phyloP scores from a whole-genome alignment of 148 eudicot genomes.

The Agrostemma githago region DNA sequence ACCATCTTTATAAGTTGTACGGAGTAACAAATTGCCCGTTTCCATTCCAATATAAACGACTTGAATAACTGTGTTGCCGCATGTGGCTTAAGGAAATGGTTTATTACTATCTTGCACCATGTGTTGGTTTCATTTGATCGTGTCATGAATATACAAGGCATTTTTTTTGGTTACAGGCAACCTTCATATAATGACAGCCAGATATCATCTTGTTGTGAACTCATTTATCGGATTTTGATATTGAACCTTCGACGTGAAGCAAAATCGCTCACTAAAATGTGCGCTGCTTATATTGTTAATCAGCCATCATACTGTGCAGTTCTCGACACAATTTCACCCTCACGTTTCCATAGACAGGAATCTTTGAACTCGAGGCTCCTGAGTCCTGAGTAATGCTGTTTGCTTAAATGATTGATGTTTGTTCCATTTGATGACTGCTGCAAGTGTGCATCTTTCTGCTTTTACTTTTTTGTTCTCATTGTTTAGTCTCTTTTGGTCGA shows the following conservation, averaged over 20 bases:
- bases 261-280: not conserved
- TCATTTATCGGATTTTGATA: not conserved
- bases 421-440: not conserved
- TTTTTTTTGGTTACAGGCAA: not conserved
- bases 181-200: not conserved
- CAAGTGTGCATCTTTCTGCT: not conserved
- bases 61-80: not conserved
- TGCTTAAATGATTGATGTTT: not conserved
- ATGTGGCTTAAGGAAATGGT: not conserved
- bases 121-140: not conserved
- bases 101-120: not conserved
- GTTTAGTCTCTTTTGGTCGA: slow-evolving; percentile 11
- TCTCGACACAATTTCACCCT: not conserved
- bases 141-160: not conserved
- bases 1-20: not conserved
- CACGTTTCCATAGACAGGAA: not conserved
- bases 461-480: not conserved
- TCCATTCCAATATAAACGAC: not conserved
- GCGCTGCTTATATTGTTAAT: not conserved
- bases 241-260: not conserved
- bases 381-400: not conserved
- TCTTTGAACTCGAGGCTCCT: not conserved
- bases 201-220: not conserved
- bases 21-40: not conserved
- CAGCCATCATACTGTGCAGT: not conserved